Evolutionary conservation across 805 yeast genomes (phyloP).

Genomic region (Nakazawaea laoshanensis): DNA sequence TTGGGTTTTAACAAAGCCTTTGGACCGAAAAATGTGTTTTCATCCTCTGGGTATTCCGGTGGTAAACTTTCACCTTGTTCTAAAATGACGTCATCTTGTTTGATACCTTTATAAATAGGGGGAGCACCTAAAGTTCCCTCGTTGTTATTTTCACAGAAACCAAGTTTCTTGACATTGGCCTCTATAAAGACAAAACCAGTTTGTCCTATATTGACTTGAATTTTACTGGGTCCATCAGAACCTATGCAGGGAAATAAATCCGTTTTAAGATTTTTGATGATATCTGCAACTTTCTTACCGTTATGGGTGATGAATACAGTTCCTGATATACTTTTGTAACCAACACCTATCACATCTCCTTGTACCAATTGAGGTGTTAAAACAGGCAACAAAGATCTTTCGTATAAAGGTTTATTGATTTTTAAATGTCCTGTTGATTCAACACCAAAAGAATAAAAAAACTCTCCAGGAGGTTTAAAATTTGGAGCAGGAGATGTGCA

Average conservation of each 20-base stretch:
- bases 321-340: slow-evolving; percentile 39
- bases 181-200: slow-evolving; percentile 86
- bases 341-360: slow-evolving; percentile 50
- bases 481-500: slow-evolving; percentile 69
- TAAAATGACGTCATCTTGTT: slow-evolving; percentile 37
- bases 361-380: slow-evolving; percentile 43
- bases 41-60: slow-evolving; percentile 59
- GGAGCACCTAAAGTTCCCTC: slow-evolving; percentile 31
- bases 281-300: slow-evolving; percentile 44
- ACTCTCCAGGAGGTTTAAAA: slow-evolving; percentile 69
- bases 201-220: slow-evolving; percentile 64
- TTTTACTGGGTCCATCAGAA: slow-evolving; percentile 38
- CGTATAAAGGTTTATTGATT: slow-evolving; percentile 53
- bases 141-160: slow-evolving; percentile 42
- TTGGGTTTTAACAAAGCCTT: slow-evolving; percentile 1
- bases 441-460: slow-evolving; percentile 60
- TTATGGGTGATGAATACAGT: slow-evolving; percentile 46
- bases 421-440: slow-evolving; percentile 67
- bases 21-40: slow-evolving; percentile 54
- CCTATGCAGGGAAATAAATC: slow-evolving; percentile 51
- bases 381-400: slow-evolving; percentile 30
- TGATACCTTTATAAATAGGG: slow-evolving; percentile 21
- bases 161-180: slow-evolving; percentile 61
- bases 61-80: slow-evolving; percentile 71
- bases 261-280: slow-evolving; percentile 36